These are phyloP conservation scores for Panicum virgatum DNA, from an alignment of 202 grass and related monocot genomes.

Conservation along the genomic window DNA sequence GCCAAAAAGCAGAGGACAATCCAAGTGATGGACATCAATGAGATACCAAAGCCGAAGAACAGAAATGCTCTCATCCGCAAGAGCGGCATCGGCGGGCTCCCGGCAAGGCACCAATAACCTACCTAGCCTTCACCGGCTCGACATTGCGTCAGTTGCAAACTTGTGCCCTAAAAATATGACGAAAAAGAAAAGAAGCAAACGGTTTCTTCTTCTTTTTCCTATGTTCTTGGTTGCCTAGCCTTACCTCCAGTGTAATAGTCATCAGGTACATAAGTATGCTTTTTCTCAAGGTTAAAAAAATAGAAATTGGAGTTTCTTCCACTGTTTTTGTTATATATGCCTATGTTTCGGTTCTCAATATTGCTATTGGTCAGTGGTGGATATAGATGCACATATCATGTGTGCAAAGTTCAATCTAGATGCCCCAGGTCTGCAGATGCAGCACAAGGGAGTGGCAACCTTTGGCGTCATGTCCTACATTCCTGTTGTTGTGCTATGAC, in stretches of 20 bases:
- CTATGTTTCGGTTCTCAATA: background rate
- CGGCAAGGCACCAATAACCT: constrained; percentile 50
- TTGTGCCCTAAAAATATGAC: background rate
- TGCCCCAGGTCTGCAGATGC: background rate
- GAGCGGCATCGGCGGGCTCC: constrained; percentile 36
- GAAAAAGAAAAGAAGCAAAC: background rate
- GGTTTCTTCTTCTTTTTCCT: constrained; percentile 26
- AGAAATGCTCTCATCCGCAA: constrained; percentile 64
- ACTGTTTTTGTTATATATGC: background rate
- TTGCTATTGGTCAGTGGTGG: background rate
- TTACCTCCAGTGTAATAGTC: background rate
- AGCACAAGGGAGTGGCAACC: background rate
- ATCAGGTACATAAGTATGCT: constrained; percentile 6
- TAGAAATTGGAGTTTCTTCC: background rate
- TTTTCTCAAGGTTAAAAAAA: background rate
- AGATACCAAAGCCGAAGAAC: constrained; percentile 73
- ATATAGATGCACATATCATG: background rate
- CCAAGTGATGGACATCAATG: constrained; percentile 79
- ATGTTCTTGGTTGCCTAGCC: background rate
- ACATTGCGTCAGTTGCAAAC: background rate
- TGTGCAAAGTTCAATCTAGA: background rate
- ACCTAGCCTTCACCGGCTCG: background rate
- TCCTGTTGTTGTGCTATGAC: background rate
- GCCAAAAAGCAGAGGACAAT: constrained; percentile 83
- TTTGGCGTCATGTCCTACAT: background rate